These are phyloP conservation scores for Phaffia australis DNA, from an alignment of 768 basidiomycete species.

Conservation along the genomic window DNA sequence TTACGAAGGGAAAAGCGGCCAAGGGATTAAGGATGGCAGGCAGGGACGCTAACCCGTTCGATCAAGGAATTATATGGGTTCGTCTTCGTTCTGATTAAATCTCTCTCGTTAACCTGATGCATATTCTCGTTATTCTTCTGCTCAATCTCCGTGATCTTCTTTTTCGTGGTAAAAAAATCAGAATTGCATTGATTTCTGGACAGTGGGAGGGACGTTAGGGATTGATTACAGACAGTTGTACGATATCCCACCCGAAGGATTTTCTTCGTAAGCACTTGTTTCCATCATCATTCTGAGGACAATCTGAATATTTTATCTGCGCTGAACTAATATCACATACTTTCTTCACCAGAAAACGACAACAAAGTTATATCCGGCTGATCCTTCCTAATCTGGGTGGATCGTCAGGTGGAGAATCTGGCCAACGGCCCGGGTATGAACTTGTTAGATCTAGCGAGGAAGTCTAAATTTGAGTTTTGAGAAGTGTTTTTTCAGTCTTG, in stretches of 20 bases:
- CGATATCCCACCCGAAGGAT: conserved; percentile 74
- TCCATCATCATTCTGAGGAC: background rate
- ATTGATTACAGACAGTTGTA: conserved; percentile 84
- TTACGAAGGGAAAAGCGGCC: conserved; percentile 80
- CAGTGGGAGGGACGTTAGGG: conserved; percentile 66
- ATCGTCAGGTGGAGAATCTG: too few species aligned
- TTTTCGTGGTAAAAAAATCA: conserved; percentile 20
- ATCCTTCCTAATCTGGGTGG: too few species aligned
- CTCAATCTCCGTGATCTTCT: background rate
- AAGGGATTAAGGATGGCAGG: conserved; percentile 69
- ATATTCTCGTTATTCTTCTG: background rate
- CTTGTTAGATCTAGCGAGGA: too few species aligned
- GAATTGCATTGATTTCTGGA: conserved; percentile 78
- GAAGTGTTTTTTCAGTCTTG: too few species aligned
- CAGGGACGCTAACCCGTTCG: conserved; percentile 81
- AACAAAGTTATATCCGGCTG: too few species aligned
- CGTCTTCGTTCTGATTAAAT: conserved; percentile 18
- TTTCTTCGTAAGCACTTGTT: background rate
- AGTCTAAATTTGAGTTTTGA: too few species aligned
- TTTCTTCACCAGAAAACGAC: too few species aligned
- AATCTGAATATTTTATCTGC: too few species aligned
- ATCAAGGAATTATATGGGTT: conserved; percentile 51
- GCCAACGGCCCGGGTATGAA: too few species aligned
- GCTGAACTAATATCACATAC: too few species aligned
- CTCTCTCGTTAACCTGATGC: background rate